Evolutionary conservation across 78 protist genomes (phyloP).

Genomic region (Abeoforma whisleri): DNA sequence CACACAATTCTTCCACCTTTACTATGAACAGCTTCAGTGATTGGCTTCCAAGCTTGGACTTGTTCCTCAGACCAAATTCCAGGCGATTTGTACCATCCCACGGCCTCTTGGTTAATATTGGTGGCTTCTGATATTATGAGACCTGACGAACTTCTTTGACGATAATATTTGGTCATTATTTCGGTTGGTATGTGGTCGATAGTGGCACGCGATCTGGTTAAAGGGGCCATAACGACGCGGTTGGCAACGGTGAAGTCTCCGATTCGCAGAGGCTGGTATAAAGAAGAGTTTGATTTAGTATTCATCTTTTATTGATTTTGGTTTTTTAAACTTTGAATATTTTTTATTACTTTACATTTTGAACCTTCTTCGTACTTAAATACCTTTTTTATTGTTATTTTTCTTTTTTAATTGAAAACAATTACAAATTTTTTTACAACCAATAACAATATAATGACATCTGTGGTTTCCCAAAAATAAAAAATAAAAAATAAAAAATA

Average conservation of each 20-base stretch:
- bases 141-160: slow-evolving; percentile 49
- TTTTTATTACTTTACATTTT: too few species aligned
- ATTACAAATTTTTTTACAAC: too few species aligned
- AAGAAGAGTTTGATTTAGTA: too few species aligned
- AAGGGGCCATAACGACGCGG: slow-evolving; percentile 51
- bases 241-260: slow-evolving; percentile 32
- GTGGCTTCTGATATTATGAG: slow-evolving; percentile 55
- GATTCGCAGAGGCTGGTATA: slow-evolving; percentile 16
- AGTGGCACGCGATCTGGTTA: slow-evolving; percentile 49
- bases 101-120: slow-evolving; percentile 3
- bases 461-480: too few species aligned
- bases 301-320: too few species aligned
- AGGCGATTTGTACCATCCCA: slow-evolving; percentile 34
- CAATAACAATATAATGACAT: too few species aligned
- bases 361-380: too few species aligned
- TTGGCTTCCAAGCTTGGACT: slow-evolving; percentile 50
- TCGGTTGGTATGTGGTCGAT: slow-evolving; percentile 32
- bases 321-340: too few species aligned
- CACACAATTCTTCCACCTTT: slow-evolving; percentile 43
- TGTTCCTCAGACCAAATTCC: slow-evolving; percentile 49
- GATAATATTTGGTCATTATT: slow-evolving; percentile 43
- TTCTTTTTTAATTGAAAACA: too few species aligned
- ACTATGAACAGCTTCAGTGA: slow-evolving; percentile 54
- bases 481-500: too few species aligned
- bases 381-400: too few species aligned